These are phyloP conservation scores for Arachis monticola DNA, from an alignment of 331 rosid species.

Conservation along the genomic window DNA sequence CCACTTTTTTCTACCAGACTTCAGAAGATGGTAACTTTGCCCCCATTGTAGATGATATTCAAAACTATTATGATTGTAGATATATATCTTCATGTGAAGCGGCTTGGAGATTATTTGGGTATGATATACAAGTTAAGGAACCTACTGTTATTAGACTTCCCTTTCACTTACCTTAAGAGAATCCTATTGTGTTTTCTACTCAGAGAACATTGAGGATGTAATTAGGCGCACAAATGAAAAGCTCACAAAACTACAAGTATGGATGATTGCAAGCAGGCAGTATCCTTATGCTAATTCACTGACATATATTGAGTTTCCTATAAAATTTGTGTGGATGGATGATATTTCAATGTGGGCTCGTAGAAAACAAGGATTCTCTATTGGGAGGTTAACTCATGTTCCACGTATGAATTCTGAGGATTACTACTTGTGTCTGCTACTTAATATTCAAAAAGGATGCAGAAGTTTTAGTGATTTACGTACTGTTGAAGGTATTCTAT, in stretches of 20 bases:
- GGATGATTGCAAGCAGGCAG: neutral
- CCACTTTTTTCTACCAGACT: too few species aligned
- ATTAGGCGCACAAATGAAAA: too few species aligned
- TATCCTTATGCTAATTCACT: neutral
- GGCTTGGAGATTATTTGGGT: neutral
- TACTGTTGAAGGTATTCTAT: too few species aligned
- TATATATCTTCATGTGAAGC: neutral
- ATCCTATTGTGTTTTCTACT: neutral
- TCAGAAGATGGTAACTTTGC: too few species aligned
- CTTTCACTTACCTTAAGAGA: neutral
- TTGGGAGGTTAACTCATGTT: neutral
- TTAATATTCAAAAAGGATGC: neutral
- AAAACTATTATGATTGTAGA: neutral
- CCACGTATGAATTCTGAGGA: neutral
- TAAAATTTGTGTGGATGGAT: neutral
- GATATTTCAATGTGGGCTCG: neutral
- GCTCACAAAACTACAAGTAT: too few species aligned
- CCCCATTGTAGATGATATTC: too few species aligned
- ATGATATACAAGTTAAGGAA: neutral
- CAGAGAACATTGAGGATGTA: too few species aligned
- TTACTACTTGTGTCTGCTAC: neutral
- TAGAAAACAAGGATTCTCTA: neutral
- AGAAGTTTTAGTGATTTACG: too few species aligned
- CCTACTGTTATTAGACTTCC: neutral
- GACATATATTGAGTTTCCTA: neutral